phyloP scores from a whole-genome alignment of 805 yeast genomes.

The Candida dendrica region DNA sequence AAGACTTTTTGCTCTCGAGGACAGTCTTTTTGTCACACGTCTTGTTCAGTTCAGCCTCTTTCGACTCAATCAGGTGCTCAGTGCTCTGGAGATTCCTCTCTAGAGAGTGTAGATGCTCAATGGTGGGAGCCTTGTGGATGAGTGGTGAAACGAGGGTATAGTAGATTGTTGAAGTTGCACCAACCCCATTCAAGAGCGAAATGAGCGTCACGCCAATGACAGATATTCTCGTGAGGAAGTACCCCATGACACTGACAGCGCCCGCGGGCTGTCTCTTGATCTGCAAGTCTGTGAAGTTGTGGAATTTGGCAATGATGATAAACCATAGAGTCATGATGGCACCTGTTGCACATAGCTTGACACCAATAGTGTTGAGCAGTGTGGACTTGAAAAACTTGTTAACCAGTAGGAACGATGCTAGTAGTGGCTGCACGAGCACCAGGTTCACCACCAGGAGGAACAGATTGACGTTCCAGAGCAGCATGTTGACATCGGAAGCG shows the following conservation, averaged over 20 bases:
- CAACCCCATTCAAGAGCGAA: conserved; percentile 19
- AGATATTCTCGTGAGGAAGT: conserved; percentile 13
- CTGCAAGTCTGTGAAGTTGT: conserved; percentile 14
- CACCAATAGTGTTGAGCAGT: conserved; percentile 3
- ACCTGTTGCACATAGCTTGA: conserved; percentile 5
- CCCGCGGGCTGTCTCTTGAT: conserved; percentile 2
- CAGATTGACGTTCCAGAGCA: conserved; percentile 9
- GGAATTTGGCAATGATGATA: conserved; percentile 11
- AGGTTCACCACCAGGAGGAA: conserved; percentile 5
- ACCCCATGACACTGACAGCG: conserved; percentile 6
- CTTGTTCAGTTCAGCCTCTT: conserved; percentile 7
- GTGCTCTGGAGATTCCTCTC: conserved; percentile 12
- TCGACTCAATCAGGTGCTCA: conserved; percentile 12
- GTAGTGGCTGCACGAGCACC: conserved; percentile 14
- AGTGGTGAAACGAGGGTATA: conserved; percentile 9
- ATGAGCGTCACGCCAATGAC: conserved; percentile 21
- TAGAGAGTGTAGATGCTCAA: conserved; percentile 4
- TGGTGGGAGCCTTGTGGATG: conserved; percentile 1
- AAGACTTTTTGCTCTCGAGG: conserved; percentile 14
- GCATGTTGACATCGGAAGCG: background rate
- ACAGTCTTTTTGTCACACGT: background rate
- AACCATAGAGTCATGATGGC: conserved; percentile 10
- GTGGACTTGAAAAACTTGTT: conserved; percentile 13
- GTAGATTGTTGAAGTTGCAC: conserved; percentile 21
- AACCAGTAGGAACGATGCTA: conserved; percentile 8